Conservation (phyloP, 441 rosid species). For the Daphne laureola region DNA sequence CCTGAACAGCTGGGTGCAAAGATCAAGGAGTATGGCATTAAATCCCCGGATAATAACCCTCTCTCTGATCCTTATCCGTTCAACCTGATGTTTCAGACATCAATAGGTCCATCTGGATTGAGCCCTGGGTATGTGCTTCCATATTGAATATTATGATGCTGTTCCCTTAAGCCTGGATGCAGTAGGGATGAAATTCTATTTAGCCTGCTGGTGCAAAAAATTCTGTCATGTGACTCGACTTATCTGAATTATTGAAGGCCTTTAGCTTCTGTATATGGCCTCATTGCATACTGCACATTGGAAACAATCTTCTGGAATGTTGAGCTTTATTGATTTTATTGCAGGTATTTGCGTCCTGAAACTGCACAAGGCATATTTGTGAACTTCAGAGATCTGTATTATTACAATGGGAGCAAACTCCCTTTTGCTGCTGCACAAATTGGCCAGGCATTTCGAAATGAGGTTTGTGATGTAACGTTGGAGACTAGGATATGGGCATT, state of each 20-base stretch:
- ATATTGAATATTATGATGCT: background rate
- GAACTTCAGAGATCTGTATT: conserved; percentile 58
- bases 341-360: conserved; percentile 77
- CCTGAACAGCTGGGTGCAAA: conserved; percentile 65
- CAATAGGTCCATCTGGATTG: conserved; percentile 69
- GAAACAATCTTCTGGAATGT: conserved; percentile 8
- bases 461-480: conserved; percentile 29
- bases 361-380: conserved; percentile 78
- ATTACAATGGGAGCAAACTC: conserved; percentile 63
- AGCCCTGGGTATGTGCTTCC: conserved; percentile 43
- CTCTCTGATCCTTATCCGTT: conserved; percentile 65
- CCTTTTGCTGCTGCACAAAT: conserved; percentile 80
- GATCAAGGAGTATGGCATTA: conserved; percentile 65
- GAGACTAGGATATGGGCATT: too few species aligned
- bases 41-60: conserved; percentile 56
- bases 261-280: background rate
- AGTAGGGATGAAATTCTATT: background rate
- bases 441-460: conserved; percentile 76
- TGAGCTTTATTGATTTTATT: conserved; percentile 13
- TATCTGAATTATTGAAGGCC: background rate
- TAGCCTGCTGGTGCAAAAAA: background rate
- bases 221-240: too few species aligned
- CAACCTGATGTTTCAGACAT: conserved; percentile 71
- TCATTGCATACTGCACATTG: too few species aligned
- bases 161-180: background rate